Conservation (phyloP, 225 moss, liverwort and hornwort species). For the Sphagnum contortum region DNA sequence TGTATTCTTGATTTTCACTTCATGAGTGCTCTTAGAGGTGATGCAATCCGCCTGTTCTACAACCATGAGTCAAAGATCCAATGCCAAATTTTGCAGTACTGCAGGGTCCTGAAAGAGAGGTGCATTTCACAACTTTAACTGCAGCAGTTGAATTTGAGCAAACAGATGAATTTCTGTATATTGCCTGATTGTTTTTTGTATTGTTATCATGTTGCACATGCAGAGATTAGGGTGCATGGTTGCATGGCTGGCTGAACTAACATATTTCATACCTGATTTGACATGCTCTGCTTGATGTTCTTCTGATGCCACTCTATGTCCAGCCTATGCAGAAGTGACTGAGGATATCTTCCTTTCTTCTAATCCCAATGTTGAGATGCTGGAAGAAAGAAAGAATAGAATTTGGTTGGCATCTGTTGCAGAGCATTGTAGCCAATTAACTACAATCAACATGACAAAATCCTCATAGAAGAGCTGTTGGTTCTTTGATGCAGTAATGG, state of each 20-base stretch:
- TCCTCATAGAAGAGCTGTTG: too few relatives aligned
- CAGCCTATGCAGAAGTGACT: not conserved
- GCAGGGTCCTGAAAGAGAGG: conserved; percentile 57
- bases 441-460: too few relatives aligned
- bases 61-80: conserved; percentile 39
- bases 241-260: too few relatives aligned
- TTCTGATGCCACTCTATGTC: not conserved
- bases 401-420: too few relatives aligned
- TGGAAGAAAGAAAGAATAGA: not conserved
- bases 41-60: conserved; percentile 47
- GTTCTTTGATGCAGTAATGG: too few relatives aligned
- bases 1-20: conserved; percentile 63
- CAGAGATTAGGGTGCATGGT: too few relatives aligned
- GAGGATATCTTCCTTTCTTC: not conserved
- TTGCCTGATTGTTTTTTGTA: not conserved
- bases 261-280: too few relatives aligned
- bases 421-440: too few relatives aligned
- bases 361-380: too few relatives aligned
- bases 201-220: not conserved
- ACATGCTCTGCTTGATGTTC: too few relatives aligned
- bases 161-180: too few relatives aligned
- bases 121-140: conserved; percentile 4
- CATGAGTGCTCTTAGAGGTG: conserved; percentile 65
- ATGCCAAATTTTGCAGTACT: conserved; percentile 48
- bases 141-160: too few relatives aligned